phyloP scores from a whole-genome alignment of 139 green algal genomes.

The Eudorina sp. region DNA sequence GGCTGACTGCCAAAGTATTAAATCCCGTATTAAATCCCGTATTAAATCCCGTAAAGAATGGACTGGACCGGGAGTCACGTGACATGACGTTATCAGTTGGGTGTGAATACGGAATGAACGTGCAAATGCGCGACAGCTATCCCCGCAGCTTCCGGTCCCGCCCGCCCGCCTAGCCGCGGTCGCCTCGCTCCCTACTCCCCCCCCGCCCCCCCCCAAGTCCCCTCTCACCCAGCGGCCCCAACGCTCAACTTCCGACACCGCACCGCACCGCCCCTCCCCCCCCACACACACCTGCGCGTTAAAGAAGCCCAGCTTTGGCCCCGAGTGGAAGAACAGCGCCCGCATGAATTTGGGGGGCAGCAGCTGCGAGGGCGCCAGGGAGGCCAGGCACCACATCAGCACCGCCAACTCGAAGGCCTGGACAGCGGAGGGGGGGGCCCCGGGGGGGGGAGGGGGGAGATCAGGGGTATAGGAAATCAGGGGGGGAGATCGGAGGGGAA shows the following conservation, averaged over 20 bases:
- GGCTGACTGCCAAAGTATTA: too few species aligned
- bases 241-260: not conserved
- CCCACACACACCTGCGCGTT: slow-evolving; percentile 35
- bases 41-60: too few species aligned
- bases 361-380: slow-evolving; percentile 28
- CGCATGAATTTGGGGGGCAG: not conserved
- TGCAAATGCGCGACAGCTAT: too few species aligned
- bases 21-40: too few species aligned
- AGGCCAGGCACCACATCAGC: slow-evolving; percentile 54
- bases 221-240: not conserved
- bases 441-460: not conserved
- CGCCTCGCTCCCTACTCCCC: too few species aligned
- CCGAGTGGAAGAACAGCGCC: slow-evolving; percentile 38
- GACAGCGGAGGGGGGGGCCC: not conserved
- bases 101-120: too few species aligned
- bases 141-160: too few species aligned
- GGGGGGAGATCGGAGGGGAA: not conserved
- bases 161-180: too few species aligned
- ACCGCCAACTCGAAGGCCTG: slow-evolving; percentile 54
- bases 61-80: too few species aligned
- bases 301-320: slow-evolving; percentile 49
- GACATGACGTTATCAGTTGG: too few species aligned
- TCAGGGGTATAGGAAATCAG: too few species aligned
- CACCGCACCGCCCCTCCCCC: not conserved
- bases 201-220: not conserved